A percentile compares a stretch with the other conserved stretches of the same genome.
These are phyloP conservation scores for Podaxis rugospora DNA, from an alignment of 768 basidiomycete species.

Conservation along the genomic window DNA sequence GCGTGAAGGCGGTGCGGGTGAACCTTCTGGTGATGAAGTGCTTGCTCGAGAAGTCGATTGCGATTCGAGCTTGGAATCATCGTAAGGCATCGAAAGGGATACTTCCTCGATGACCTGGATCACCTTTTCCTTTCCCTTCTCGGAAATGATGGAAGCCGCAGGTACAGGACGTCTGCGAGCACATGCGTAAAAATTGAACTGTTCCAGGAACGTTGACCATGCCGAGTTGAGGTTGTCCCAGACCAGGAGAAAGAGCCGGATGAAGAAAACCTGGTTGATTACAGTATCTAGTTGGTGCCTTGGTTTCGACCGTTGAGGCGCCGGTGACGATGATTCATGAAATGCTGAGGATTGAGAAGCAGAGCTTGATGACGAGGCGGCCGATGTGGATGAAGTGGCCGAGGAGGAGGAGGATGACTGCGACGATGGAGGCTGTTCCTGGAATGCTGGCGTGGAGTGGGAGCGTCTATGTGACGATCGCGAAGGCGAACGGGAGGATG, in stretches of 20 bases:
- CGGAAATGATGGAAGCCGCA: neutral
- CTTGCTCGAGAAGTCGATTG: constrained; percentile 3
- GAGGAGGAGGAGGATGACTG: constrained; percentile 8
- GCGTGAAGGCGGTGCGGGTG: constrained; percentile 24
- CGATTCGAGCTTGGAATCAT: constrained; percentile 1
- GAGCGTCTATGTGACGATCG: constrained; percentile 43
- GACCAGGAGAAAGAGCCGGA: constrained; percentile 62
- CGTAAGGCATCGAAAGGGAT: neutral
- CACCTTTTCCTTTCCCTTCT: constrained; percentile 19
- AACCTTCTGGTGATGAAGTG: constrained; percentile 6
- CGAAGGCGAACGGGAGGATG: neutral
- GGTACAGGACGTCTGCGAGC: constrained; percentile 10
- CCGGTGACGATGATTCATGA: constrained; percentile 20
- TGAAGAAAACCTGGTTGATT: constrained; percentile 61
- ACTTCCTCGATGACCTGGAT: constrained; percentile 8
- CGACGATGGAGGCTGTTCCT: constrained; percentile 12
- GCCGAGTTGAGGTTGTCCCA: constrained; percentile 67
- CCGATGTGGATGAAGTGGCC: constrained; percentile 19
- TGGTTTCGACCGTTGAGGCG: constrained; percentile 23
- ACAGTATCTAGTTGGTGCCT: constrained; percentile 37
- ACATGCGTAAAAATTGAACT: constrained; percentile 14
- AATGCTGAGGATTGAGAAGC: constrained; percentile 22
- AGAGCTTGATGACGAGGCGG: constrained; percentile 18
- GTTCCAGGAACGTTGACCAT: constrained; percentile 43
- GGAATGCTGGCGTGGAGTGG: constrained; percentile 57